phyloP scores from a whole-genome alignment of 768 basidiomycete species.

The Hirschioporus abietinus region DNA sequence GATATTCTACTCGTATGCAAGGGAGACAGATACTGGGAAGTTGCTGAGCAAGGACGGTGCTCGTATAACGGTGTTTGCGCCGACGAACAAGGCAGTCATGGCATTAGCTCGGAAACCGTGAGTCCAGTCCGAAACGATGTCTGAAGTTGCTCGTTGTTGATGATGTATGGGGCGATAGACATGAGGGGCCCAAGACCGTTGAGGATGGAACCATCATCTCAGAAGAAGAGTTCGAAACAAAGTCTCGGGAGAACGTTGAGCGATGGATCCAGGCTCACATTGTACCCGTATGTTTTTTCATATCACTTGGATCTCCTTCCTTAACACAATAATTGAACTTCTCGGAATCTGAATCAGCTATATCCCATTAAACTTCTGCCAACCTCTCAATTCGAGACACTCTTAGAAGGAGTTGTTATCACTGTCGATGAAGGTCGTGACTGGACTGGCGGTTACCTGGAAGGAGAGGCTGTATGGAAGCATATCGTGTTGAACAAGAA shows the following conservation, averaged over 20 bases:
- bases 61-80: constrained; percentile 64
- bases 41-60: constrained; percentile 31
- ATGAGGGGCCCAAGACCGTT: constrained; percentile 43
- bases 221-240: constrained; percentile 59
- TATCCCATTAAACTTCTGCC: neutral
- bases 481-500: constrained; percentile 51
- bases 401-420: constrained; percentile 54
- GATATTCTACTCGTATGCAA: constrained; percentile 81
- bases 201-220: constrained; percentile 51
- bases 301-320: neutral
- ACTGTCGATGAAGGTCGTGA: constrained; percentile 38
- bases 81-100: constrained; percentile 87
- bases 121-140: constrained; percentile 24
- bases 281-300: constrained; percentile 55
- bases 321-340: neutral
- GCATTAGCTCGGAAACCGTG: constrained; percentile 78
- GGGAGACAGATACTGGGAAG: constrained; percentile 59
- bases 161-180: constrained; percentile 33
- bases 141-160: constrained; percentile 1
- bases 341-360: neutral
- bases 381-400: constrained; percentile 39
- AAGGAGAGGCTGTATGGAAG: constrained; percentile 39
- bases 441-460: constrained; percentile 31
- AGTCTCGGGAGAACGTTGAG: constrained; percentile 62
- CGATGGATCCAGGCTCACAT: constrained; percentile 82